Conservation (phyloP, 495 filamentous ascomycete species). For the Penicillium tannophilum region DNA sequence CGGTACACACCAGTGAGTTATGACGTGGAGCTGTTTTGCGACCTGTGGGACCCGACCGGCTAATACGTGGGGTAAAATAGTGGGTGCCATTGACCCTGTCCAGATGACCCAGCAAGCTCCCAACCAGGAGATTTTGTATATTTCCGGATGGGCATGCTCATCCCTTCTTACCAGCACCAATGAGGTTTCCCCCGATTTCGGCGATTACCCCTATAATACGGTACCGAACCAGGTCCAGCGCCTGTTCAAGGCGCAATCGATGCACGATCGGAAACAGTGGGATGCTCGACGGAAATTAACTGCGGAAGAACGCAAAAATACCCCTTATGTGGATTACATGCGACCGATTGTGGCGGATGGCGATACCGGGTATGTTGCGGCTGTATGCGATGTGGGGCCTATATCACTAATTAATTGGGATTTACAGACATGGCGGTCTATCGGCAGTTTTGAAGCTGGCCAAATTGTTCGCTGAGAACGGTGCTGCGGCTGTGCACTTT, state of each 20-base stretch:
- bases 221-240: constrained; percentile 98
- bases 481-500: constrained; percentile 94
- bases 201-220: constrained; percentile 98
- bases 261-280: constrained; percentile 96
- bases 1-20: constrained; percentile 83
- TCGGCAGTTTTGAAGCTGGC: constrained; percentile 94
- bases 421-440: constrained; percentile 70
- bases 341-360: constrained; percentile 97
- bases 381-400: not conserved
- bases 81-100: constrained; percentile 96
- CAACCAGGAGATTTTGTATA: constrained; percentile 93
- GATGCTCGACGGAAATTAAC: constrained; percentile 78
- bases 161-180: constrained; percentile 90
- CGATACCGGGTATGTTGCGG: constrained; percentile 72
- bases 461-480: constrained; percentile 98
- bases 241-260: constrained; percentile 90
- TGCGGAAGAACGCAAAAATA: constrained; percentile 66
- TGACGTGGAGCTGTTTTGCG: not conserved
- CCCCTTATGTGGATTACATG: constrained; percentile 87
- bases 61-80: constrained; percentile 38
- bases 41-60: constrained; percentile 3
- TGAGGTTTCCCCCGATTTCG: constrained; percentile 95
- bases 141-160: constrained; percentile 97
- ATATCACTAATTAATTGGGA: not conserved
- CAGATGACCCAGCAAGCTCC: constrained; percentile 99